A percentile compares a stretch with the other conserved stretches of the same genome.
Evolutionary conservation across 371 early-diverging fungal genomes (phyloP).

Genomic region (Apophysomyces variabilis): DNA sequence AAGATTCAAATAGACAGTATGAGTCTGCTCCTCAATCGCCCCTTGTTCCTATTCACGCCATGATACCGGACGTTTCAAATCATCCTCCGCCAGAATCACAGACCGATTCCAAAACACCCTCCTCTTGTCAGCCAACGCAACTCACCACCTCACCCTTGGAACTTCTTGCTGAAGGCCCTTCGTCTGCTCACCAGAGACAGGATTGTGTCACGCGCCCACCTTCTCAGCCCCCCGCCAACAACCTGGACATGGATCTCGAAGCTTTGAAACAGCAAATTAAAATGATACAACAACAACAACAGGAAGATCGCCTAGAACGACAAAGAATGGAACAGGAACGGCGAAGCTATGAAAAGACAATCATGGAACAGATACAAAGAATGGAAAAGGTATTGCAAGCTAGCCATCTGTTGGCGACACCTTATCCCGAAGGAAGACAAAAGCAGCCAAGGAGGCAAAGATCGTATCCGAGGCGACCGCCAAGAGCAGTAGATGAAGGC

Average conservation of each 20-base stretch:
- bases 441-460: not conserved
- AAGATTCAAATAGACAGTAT: conserved; percentile 20
- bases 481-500: not conserved
- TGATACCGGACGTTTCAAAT: conserved; percentile 4
- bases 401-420: not conserved
- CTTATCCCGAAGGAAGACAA: not conserved
- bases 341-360: conserved; percentile 22
- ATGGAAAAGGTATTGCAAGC: not conserved
- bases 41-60: not conserved
- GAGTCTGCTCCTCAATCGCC: conserved; percentile 21
- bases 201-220: not conserved
- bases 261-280: conserved; percentile 22
- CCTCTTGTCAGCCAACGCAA: not conserved
- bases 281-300: conserved; percentile 22
- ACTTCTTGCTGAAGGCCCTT: too few species aligned
- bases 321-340: conserved; percentile 23
- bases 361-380: not conserved
- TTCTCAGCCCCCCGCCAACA: not conserved
- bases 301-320: conserved; percentile 24
- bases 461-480: not conserved
- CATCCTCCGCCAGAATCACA: not conserved
- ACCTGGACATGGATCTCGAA: conserved; percentile 13
- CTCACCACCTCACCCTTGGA: too few species aligned
- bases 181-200: not conserved
- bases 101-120: not conserved